Evolutionary conservation across 1,284 basidiomycete genomes (phyloP).

Genomic region (Puccinia triticina): DNA sequence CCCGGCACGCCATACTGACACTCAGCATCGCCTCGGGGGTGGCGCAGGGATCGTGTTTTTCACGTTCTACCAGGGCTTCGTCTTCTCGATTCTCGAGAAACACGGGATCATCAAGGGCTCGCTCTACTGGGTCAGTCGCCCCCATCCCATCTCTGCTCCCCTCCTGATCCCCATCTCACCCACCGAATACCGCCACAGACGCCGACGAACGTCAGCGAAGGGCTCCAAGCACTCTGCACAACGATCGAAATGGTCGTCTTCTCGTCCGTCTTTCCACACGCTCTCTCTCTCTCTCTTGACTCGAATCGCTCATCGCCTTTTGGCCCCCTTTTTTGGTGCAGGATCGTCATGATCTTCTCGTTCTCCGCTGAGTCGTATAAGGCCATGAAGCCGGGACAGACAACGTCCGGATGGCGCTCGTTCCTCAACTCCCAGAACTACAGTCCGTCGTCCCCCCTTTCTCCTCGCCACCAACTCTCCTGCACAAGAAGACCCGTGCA

Average conservation of each 20-base stretch:
- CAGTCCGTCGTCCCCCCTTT: slow-evolving; percentile 11
- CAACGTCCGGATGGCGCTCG: slow-evolving; percentile 25
- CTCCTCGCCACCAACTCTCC: neutral
- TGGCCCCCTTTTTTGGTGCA: neutral
- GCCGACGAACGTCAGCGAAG: slow-evolving; percentile 45
- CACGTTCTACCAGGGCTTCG: slow-evolving; percentile 59
- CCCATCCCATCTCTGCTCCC: neutral
- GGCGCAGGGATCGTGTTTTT: slow-evolving; percentile 76
- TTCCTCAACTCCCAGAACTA: slow-evolving; percentile 51
- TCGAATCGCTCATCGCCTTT: too few species aligned
- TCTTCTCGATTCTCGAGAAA: slow-evolving; percentile 43
- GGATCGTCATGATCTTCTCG: slow-evolving; percentile 47
- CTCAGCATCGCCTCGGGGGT: too few species aligned
- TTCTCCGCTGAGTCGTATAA: slow-evolving; percentile 38
- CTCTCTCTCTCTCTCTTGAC: neutral
- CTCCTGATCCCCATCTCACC: neutral
- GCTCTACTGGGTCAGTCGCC: slow-evolving; percentile 29
- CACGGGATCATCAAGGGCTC: slow-evolving; percentile 41
- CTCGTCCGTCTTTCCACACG: slow-evolving; percentile 8
- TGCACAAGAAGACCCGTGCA: neutral
- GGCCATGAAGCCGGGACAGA: slow-evolving; percentile 8
- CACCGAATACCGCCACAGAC: neutral
- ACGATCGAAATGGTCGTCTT: slow-evolving; percentile 49
- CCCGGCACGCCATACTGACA: too few species aligned
- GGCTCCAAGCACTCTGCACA: slow-evolving; percentile 44